Percentiles rank a stretch among this genome's conserved stretches.
Conservation (phyloP, 768 basidiomycete species). For the Dictyophora rubrovolvata region DNA sequence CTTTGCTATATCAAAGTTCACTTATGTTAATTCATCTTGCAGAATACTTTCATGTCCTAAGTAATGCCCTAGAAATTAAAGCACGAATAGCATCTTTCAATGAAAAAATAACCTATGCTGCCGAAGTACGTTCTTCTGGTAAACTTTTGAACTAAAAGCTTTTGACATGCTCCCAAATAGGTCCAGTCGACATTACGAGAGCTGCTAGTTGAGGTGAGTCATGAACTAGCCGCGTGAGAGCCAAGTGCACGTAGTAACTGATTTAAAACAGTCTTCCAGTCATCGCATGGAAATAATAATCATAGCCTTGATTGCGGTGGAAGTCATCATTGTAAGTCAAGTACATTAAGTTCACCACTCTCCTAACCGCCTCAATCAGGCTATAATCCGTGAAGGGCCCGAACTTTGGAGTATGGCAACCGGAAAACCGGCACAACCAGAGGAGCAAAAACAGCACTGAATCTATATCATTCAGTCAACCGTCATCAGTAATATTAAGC, state of each 20-base stretch:
- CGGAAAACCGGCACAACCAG: not conserved
- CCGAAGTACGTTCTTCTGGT: constrained; percentile 41
- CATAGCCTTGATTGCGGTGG: constrained; percentile 88
- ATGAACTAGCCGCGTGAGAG: not conserved
- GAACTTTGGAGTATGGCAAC: constrained; percentile 14
- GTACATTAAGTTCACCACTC: not conserved
- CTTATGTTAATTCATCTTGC: not conserved
- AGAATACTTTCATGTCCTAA: constrained; percentile 82
- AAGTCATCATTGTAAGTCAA: constrained; percentile 70
- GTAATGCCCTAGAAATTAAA: constrained; percentile 78
- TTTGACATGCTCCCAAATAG: constrained; percentile 22
- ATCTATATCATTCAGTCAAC: not conserved
- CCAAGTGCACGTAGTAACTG: not conserved
- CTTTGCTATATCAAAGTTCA: not conserved
- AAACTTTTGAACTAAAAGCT: not conserved
- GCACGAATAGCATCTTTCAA: constrained; percentile 73
- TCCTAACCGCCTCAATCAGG: constrained; percentile 5
- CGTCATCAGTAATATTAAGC: too few relatives aligned
- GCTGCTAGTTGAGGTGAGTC: constrained; percentile 68
- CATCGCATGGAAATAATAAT: constrained; percentile 96
- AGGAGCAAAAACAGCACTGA: not conserved
- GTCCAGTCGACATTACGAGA: constrained; percentile 85
- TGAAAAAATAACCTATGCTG: constrained; percentile 87
- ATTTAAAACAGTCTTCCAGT: constrained; percentile 53
- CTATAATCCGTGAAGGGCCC: constrained; percentile 16